These are phyloP conservation scores for Pyrenopolyporus hunteri DNA, from an alignment of 495 filamentous ascomycete species.

Conservation along the genomic window DNA sequence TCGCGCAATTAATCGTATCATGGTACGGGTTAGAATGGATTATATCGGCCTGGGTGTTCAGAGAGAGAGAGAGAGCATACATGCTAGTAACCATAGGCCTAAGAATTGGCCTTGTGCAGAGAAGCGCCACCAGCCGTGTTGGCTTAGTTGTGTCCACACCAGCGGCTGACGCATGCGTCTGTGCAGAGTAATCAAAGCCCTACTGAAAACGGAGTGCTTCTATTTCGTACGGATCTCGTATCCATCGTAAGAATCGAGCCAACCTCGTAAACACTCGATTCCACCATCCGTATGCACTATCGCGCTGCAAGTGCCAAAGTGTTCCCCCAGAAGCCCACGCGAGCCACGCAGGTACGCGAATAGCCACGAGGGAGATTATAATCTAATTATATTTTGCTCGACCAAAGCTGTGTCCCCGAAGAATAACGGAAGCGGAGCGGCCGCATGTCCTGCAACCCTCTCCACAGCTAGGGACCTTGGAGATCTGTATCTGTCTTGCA, in stretches of 20 bases:
- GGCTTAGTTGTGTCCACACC: no score
- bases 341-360: constrained; percentile 31
- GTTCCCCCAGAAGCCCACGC: constrained; percentile 19
- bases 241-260: not conserved
- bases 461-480: not conserved
- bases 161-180: no score
- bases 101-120: no score
- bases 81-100: no score
- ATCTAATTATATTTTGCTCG: constrained; percentile 16
- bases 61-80: no score
- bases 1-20: no score
- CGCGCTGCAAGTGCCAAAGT: constrained; percentile 12
- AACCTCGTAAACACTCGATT: not conserved
- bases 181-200: no score
- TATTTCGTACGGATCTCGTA: not conserved
- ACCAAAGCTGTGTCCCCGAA: not conserved
- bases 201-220: not conserved
- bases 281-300: not conserved
- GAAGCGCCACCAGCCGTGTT: no score
- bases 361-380: constrained; percentile 29
- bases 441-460: constrained; percentile 28
- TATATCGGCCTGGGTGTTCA: no score
- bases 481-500: constrained; percentile 16
- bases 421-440: constrained; percentile 23
- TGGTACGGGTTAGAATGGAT: no score